Conservation (phyloP, 1,284 basidiomycete genomes). For the Trametes sp. region DNA sequence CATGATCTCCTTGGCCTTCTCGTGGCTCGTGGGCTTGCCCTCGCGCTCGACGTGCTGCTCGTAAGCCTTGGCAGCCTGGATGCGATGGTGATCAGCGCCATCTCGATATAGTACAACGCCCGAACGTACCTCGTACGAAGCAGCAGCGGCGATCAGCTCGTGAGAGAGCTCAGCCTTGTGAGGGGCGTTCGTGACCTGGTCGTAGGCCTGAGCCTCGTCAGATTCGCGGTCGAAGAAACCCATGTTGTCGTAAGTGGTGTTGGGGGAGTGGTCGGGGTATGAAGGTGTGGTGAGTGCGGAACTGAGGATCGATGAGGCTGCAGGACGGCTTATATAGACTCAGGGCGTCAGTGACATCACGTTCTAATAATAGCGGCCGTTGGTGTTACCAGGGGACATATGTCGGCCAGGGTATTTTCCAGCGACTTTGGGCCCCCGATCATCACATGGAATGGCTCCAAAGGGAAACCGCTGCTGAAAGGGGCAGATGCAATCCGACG, state of each 20-base stretch:
- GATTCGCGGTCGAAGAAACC: slow-evolving; percentile 61
- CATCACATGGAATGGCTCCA: slow-evolving; percentile 27
- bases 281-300: slow-evolving; percentile 31
- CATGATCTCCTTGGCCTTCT: slow-evolving; percentile 50
- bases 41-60: slow-evolving; percentile 49
- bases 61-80: slow-evolving; percentile 53
- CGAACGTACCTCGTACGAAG: slow-evolving; percentile 50
- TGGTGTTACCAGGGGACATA: slow-evolving; percentile 12
- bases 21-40: slow-evolving; percentile 48
- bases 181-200: slow-evolving; percentile 54
- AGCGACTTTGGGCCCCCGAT: slow-evolving; percentile 19
- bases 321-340: slow-evolving; percentile 38
- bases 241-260: slow-evolving; percentile 47
- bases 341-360: slow-evolving; percentile 27
- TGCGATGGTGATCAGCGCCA: slow-evolving; percentile 6
- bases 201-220: slow-evolving; percentile 55
- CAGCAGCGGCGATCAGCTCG: slow-evolving; percentile 70
- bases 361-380: slow-evolving; percentile 26
- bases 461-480: slow-evolving; percentile 14
- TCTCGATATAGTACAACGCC: background rate
- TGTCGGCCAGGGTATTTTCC: slow-evolving; percentile 14
- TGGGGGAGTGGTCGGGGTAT: slow-evolving; percentile 28
- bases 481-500: slow-evolving; percentile 12
- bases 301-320: slow-evolving; percentile 26
- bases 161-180: slow-evolving; percentile 67